These are phyloP conservation scores for Balansia obtecta DNA, from an alignment of 2,329 filamentous ascomycete species.

Conservation along the genomic window DNA sequence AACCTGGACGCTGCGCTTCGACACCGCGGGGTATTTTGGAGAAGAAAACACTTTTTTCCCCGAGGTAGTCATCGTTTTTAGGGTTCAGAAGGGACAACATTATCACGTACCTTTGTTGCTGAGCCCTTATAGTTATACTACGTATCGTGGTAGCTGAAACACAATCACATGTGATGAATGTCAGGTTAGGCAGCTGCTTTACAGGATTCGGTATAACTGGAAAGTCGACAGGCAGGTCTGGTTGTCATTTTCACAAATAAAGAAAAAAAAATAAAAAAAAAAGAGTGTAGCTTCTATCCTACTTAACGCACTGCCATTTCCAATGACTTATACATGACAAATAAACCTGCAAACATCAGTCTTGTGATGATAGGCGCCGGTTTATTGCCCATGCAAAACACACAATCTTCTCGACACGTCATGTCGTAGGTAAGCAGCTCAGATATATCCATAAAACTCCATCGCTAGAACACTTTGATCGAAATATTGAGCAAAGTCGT, in stretches of 20 bases:
- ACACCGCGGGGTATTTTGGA: slow-evolving; percentile 61
- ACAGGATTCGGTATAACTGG: no score
- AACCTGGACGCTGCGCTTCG: slow-evolving; percentile 59
- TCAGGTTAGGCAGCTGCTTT: no score
- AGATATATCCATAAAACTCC: slow-evolving; percentile 10
- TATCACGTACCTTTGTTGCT: slow-evolving; percentile 72
- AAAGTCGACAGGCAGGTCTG: no score
- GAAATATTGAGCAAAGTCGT: background rate
- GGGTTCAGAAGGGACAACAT: slow-evolving; percentile 45
- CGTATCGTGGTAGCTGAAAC: slow-evolving; percentile 61
- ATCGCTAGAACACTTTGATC: slow-evolving; percentile 9
- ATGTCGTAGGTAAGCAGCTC: background rate
- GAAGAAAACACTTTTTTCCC: slow-evolving; percentile 49
- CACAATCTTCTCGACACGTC: background rate
- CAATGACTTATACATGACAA: no score
- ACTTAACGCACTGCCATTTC: no score
- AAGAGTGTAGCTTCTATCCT: no score
- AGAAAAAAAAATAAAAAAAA: no score
- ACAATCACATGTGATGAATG: background rate
- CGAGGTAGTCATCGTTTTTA: slow-evolving; percentile 42
- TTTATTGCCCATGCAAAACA: background rate
- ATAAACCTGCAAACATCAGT: no score
- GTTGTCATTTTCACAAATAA: no score
- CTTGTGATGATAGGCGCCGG: no score
- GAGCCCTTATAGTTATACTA: slow-evolving; percentile 70